These are phyloP conservation scores for Cladosporium sp. DNA, from an alignment of 2,329 filamentous ascomycete genomes.

Conservation along the genomic window DNA sequence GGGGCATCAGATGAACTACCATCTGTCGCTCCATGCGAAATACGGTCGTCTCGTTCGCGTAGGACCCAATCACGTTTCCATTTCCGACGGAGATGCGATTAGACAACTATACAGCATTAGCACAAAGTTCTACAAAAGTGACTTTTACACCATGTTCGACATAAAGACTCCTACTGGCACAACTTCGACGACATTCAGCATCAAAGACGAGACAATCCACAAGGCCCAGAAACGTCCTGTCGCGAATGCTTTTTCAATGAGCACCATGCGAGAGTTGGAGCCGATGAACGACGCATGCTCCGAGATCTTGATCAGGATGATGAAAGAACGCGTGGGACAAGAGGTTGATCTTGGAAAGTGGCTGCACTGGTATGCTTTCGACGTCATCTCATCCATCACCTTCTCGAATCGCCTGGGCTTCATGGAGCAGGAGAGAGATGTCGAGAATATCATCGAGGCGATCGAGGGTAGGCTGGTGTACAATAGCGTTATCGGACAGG, in stretches of 20 bases:
- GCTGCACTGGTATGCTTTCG: slow-evolving; percentile 30
- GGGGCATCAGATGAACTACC: slow-evolving; percentile 63
- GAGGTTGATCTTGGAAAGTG: slow-evolving; percentile 27
- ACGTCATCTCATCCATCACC: slow-evolving; percentile 29
- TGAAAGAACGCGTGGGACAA: slow-evolving; percentile 22
- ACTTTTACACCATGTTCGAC: slow-evolving; percentile 26
- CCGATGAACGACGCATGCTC: slow-evolving; percentile 30
- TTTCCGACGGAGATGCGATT: slow-evolving; percentile 70
- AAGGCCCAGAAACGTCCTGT: slow-evolving; percentile 38
- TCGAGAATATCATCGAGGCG: slow-evolving; percentile 17
- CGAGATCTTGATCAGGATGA: slow-evolving; percentile 23
- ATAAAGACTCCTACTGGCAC: slow-evolving; percentile 24
- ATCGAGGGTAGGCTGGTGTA: slow-evolving; percentile 25
- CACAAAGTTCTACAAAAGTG: slow-evolving; percentile 25
- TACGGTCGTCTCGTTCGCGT: slow-evolving; percentile 71
- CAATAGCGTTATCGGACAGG: slow-evolving; percentile 28
- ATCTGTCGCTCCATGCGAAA: slow-evolving; percentile 60
- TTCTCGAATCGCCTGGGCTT: slow-evolving; percentile 27
- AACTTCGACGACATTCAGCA: slow-evolving; percentile 38
- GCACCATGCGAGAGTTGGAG: slow-evolving; percentile 28
- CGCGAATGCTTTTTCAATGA: slow-evolving; percentile 27
- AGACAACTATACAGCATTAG: slow-evolving; percentile 52
- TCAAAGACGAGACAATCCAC: slow-evolving; percentile 44
- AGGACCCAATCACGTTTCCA: slow-evolving; percentile 71
- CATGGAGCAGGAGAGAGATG: slow-evolving; percentile 26